phyloP scores from a whole-genome alignment of 2,329 filamentous ascomycete species.

The Microdochium bolleyi region DNA sequence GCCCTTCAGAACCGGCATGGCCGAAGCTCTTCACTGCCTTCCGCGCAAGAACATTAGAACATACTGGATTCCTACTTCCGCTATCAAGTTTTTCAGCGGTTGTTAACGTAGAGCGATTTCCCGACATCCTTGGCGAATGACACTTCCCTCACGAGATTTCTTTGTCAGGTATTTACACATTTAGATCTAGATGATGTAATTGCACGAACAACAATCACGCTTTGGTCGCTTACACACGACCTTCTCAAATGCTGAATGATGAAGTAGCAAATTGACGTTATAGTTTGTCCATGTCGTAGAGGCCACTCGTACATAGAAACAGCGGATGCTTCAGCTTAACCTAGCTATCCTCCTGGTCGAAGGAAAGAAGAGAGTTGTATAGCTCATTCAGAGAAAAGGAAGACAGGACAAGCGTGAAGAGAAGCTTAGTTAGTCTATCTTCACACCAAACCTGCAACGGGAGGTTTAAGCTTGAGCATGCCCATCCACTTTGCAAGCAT shows the following conservation, averaged over 20 bases:
- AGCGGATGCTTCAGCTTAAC: neutral
- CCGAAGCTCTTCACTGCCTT: neutral
- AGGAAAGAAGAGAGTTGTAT: neutral
- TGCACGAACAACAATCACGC: neutral
- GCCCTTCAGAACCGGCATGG: neutral
- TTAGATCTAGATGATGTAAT: neutral
- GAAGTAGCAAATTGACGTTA: neutral
- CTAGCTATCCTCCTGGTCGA: neutral
- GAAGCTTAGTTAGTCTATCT: neutral
- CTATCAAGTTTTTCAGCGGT: neutral
- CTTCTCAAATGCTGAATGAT: neutral
- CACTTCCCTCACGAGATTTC: neutral
- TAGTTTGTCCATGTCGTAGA: neutral
- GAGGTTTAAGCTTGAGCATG: neutral
- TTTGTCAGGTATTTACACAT: neutral
- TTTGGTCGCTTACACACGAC: neutral
- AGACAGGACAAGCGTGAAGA: neutral
- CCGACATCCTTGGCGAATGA: neutral
- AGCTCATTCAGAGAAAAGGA: neutral
- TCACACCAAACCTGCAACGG: neutral
- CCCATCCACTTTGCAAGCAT: neutral
- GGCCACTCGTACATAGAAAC: neutral
- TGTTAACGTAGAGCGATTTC: neutral
- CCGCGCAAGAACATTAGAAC: neutral
- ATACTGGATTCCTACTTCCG: neutral